phyloP scores from a whole-genome alignment of 2,329 filamentous ascomycete genomes.

The Hypoxylon sp. region DNA sequence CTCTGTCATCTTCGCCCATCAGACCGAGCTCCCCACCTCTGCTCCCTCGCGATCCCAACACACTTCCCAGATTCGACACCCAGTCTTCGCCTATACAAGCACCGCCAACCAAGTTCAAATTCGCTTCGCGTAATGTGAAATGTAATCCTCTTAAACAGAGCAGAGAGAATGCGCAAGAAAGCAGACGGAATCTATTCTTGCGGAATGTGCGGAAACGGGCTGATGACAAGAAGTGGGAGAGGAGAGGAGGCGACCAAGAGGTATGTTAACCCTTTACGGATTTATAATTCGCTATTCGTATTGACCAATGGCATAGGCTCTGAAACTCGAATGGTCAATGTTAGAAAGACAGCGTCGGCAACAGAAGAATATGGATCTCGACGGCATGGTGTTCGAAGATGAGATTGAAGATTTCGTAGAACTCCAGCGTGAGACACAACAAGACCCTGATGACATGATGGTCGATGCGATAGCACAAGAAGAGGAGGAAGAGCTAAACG shows the following conservation, averaged over 20 bases:
- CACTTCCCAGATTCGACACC: constrained; percentile 59
- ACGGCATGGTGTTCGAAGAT: constrained; percentile 63
- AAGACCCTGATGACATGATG: constrained; percentile 65
- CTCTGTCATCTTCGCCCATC: constrained; percentile 72
- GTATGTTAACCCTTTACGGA: constrained; percentile 51
- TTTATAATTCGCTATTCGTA: constrained; percentile 1
- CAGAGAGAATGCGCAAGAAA: constrained; percentile 74
- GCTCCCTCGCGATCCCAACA: constrained; percentile 61
- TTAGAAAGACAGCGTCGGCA: constrained; percentile 58
- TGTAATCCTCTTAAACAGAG: constrained; percentile 74
- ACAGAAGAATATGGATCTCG: constrained; percentile 58
- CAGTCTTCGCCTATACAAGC: constrained; percentile 57
- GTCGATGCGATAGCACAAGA: constrained; percentile 65
- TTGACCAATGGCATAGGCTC: constrained; percentile 50
- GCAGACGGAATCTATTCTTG: constrained; percentile 77
- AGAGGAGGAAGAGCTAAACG: constrained; percentile 72
- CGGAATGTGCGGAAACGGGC: constrained; percentile 74
- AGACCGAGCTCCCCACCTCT: constrained; percentile 64
- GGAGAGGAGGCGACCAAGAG: constrained; percentile 75
- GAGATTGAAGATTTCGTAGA: constrained; percentile 67
- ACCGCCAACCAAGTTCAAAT: constrained; percentile 58
- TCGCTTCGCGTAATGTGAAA: constrained; percentile 69
- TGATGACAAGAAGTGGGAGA: constrained; percentile 72
- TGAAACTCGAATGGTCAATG: constrained; percentile 62
- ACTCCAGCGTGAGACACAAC: constrained; percentile 50